Evolutionary conservation across 495 filamentous ascomycete species (phyloP).

Genomic region (Penicillium steckii): DNA sequence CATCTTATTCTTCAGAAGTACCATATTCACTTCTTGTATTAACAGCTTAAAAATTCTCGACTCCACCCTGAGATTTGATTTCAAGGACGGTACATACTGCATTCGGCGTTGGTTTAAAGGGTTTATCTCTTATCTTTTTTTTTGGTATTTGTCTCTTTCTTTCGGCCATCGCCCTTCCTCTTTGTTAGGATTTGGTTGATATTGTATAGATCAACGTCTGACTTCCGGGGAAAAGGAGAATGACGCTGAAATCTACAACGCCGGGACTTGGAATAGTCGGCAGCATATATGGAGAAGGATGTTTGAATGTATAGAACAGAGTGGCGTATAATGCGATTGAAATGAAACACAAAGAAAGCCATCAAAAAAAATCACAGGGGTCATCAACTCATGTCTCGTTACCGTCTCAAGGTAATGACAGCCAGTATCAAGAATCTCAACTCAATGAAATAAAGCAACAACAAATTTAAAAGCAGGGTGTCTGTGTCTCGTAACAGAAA

Average conservation of each 20-base stretch:
- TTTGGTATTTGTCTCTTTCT: not conserved
- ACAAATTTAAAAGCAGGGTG: conserved; percentile 16
- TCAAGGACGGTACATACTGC: conserved; percentile 8
- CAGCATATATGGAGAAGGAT: not conserved
- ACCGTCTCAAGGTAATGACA: conserved; percentile 17
- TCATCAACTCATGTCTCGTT: conserved; percentile 32
- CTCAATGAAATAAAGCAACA: conserved; percentile 16
- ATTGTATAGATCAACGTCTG: not conserved
- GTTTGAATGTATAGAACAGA: conserved; percentile 16
- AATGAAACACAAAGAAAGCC: conserved; percentile 6
- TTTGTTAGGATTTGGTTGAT: not conserved
- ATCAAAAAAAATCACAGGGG: conserved; percentile 9
- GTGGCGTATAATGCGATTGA: conserved; percentile 7
- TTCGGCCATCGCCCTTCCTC: no score
- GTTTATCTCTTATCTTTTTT: not conserved
- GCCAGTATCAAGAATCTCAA: conserved; percentile 24
- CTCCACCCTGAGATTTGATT: not conserved
- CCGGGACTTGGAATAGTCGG: not conserved
- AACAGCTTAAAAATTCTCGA: conserved; percentile 13
- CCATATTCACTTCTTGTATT: conserved; percentile 15
- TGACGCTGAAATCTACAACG: not conserved
- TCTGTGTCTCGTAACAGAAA: conserved; percentile 9
- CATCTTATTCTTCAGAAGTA: not conserved
- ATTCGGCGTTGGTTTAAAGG: conserved; percentile 1
- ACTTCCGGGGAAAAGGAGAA: not conserved